These are phyloP conservation scores for Myriosclerotinia duriaeana DNA, from an alignment of 2,329 filamentous ascomycete genomes.

Conservation along the genomic window DNA sequence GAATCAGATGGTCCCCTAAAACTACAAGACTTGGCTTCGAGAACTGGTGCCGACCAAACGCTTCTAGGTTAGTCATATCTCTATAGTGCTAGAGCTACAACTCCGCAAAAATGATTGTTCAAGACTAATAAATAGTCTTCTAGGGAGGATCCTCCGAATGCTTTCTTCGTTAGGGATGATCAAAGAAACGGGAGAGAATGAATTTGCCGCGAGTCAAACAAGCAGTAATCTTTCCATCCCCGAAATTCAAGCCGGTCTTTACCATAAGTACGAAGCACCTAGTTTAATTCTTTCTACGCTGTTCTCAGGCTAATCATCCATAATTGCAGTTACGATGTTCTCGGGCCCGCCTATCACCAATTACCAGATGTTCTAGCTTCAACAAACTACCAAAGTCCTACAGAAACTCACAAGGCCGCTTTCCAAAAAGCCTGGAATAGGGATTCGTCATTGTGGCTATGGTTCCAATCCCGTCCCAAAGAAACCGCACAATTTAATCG, in stretches of 20 bases:
- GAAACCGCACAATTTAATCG: slow-evolving; percentile 20
- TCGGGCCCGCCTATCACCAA: background rate
- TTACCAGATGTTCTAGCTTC: background rate
- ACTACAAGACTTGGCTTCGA: background rate
- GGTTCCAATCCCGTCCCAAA: slow-evolving; percentile 18
- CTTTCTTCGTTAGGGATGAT: slow-evolving; percentile 5
- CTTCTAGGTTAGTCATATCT: slow-evolving; percentile 3
- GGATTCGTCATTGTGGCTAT: slow-evolving; percentile 12
- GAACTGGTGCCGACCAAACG: background rate
- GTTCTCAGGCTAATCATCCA: background rate
- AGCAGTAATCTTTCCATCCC: slow-evolving; percentile 1
- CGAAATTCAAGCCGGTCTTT: slow-evolving; percentile 1
- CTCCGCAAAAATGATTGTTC: too few species aligned
- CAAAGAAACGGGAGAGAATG: background rate
- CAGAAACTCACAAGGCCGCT: background rate
- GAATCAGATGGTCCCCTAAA: background rate
- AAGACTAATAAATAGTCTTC: background rate
- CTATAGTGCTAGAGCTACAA: background rate
- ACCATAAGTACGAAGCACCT: slow-evolving; percentile 4
- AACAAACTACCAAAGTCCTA: background rate
- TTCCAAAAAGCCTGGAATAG: slow-evolving; percentile 26
- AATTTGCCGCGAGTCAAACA: background rate
- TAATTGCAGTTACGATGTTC: background rate
- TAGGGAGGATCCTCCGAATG: slow-evolving; percentile 8
- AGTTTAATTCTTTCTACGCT: background rate